Conservation (phyloP, 1,139 yeast species). For the Geotrichum phurueaensis region DNA sequence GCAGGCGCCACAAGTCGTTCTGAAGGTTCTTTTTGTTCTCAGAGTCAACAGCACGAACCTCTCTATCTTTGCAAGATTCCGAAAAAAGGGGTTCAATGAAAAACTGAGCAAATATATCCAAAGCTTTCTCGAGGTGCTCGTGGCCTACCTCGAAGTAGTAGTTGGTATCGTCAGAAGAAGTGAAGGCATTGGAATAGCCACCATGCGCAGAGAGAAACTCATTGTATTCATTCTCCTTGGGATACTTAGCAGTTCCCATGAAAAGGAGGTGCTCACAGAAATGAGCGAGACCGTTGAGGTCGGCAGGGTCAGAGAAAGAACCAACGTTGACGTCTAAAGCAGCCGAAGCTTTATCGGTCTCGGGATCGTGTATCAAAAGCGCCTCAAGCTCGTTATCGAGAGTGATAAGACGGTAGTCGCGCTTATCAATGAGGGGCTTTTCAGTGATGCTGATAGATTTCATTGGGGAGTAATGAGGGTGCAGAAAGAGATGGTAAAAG, state of each 20-base stretch:
- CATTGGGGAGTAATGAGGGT: background rate
- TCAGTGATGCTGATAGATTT: constrained; percentile 20
- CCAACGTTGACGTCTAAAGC: constrained; percentile 91
- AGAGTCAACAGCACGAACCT: constrained; percentile 89
- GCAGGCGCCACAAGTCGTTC: constrained; percentile 80
- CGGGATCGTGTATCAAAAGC: constrained; percentile 70
- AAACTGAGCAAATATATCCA: constrained; percentile 89
- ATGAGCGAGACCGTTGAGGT: constrained; percentile 84
- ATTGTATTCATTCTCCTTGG: constrained; percentile 82
- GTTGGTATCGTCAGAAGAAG: constrained; percentile 84
- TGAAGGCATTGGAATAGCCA: constrained; percentile 73
- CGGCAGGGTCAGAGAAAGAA: constrained; percentile 70
- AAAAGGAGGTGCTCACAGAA: constrained; percentile 92
- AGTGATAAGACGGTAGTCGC: constrained; percentile 62
- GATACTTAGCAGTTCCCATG: constrained; percentile 95
- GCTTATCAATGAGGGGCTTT: constrained; percentile 50
- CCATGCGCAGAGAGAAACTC: constrained; percentile 68
- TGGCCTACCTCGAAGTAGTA: constrained; percentile 81
- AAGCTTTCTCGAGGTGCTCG: constrained; percentile 73
- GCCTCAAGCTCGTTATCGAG: constrained; percentile 68
- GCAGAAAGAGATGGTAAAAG: background rate
- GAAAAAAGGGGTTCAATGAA: constrained; percentile 81
- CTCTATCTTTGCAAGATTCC: constrained; percentile 79
- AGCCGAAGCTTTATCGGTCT: constrained; percentile 90
- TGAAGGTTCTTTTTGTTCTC: constrained; percentile 93